Evolutionary conservation across 2,329 filamentous ascomycete species (phyloP), one percentile per base, ranked within the genome.

Genomic region (Ceratocystis papillata): DNA sequence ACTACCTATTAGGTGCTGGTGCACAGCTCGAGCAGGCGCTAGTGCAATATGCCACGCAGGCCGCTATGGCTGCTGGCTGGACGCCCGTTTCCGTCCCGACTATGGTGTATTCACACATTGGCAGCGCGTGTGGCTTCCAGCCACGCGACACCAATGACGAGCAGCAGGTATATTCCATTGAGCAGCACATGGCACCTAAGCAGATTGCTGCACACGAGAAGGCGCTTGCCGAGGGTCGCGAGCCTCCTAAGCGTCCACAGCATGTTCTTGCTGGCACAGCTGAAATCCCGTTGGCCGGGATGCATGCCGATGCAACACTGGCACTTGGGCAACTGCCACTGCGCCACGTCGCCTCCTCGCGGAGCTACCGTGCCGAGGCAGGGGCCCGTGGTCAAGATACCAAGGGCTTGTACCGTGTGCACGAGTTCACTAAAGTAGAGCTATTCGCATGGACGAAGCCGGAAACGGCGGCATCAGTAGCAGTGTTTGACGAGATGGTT

Each of bases 391-490:
- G 94, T 37, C 86, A 88, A 28, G 90, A 94, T 71, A 96, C 92
- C 1, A 96, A 96, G 77, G 94, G 94, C 4, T 79, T 99, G 1
- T 99, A 97, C 77, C 87, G 94, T 33, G 94, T 99, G 2, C 94
- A 99, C 76, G 94, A 99, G 76, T 99, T 99, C 76, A 96, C 91
- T 33, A 99, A 99, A 75, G 93, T 99, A 0, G 94, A 99, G 76
- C 86, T 99, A 80, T 97, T 99, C 74, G 91, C 88, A 0, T 99
- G 94, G 94, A 88, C 90, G 3, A 71, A 81, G 37, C 84, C 89
- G 1, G 80, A 84, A 64, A 67, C 71, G 1, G 73, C 72, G 41
- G 73, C 75, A 50, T 78, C 84, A 0, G 77, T 81, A 6, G 77
- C 81, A 0, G 71, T 93, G 12, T 96, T 96, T 74, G 79, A 89